phyloP scores from a whole-genome alignment of 1,284 basidiomycete genomes.

The Puccinia polysora region DNA sequence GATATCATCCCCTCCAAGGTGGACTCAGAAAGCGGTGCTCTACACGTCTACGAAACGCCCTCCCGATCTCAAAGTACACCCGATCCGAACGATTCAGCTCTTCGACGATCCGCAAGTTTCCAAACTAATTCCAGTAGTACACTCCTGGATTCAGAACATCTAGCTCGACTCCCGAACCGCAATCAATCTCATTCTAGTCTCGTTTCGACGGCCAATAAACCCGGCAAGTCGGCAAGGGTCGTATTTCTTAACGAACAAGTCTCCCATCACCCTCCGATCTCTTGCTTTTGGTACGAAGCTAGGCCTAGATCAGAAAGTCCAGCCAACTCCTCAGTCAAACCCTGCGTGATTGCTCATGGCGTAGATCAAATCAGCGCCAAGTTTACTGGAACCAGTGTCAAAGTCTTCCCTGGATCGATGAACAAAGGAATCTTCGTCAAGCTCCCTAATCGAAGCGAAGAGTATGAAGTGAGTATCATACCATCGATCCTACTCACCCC shows the following conservation, averaged over 20 bases:
- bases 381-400: conserved; percentile 53
- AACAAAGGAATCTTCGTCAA: conserved; percentile 85
- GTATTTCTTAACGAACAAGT: conserved; percentile 61
- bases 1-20: conserved; percentile 8
- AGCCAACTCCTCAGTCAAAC: conserved; percentile 14
- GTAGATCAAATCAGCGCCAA: conserved; percentile 89
- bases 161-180: background rate
- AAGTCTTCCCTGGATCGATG: conserved; percentile 71
- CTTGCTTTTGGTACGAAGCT: conserved; percentile 68
- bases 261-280: conserved; percentile 93
- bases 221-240: conserved; percentile 67
- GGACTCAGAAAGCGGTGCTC: conserved; percentile 20
- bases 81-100: background rate
- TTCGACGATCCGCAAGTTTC: conserved; percentile 21
- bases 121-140: conserved; percentile 6
- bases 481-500: too few relatives aligned
- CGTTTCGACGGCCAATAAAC: conserved; percentile 47
- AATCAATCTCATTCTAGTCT: conserved; percentile 10
- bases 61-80: background rate
- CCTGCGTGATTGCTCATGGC: conserved; percentile 46
- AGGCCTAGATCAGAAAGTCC: conserved; percentile 45
- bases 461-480: conserved; percentile 67
- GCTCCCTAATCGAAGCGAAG: conserved; percentile 68
- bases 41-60: conserved; percentile 3
- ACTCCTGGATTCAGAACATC: background rate